Evolutionary conservation across 352 stramenopile genomes (phyloP), one percentile per base, ranked within the genome.

Genomic region (Globisporangium parvum): DNA sequence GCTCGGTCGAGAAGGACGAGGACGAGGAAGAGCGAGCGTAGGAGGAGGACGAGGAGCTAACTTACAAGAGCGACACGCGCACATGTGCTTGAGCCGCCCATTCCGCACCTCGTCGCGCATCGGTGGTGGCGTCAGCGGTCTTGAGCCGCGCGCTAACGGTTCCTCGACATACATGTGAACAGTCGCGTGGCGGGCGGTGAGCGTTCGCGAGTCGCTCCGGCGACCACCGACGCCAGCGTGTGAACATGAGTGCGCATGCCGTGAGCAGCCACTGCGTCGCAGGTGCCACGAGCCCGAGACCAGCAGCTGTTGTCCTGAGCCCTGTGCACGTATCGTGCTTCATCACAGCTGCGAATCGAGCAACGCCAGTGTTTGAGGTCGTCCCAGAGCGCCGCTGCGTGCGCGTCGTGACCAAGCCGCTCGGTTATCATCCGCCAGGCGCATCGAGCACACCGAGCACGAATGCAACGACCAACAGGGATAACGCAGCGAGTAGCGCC

Each of bases 251-350:
- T 44, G 39, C n/a, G n/a, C 18, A 44, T 15, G 14, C 12, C 17
- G 35, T 35, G 23, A 50, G 23, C 23, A 23, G 18, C 20, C 14
- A 50, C 9, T 11, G 45, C 2, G 45, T 26, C 9, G 21, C 44
- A 39, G 47, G 39, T 15, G 26, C 48, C n/a, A 24, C 35, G 39
- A 61, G 48, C 53, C 39, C 20, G 17, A 45, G 28, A 21, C 50
- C 26, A 31, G 26, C 26, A 31, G 33, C 42, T 4, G 56, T 77
- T 24, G 56, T 67, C 23, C 57, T 80, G 20, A 71, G 64, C 24
- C 66, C 69, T 12, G 71, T 87, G 47, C 76, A 88, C 47, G 69
- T 88, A 6, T 85, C 77, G 37, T 88, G 77, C 66, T 88, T 82
- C 53, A 67, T 88, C 55, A 88, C 72, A n/a, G 74, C 72, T 42